Evolutionary conservation across 306 rosid genomes (phyloP).

Genomic region (Prunus mira): DNA sequence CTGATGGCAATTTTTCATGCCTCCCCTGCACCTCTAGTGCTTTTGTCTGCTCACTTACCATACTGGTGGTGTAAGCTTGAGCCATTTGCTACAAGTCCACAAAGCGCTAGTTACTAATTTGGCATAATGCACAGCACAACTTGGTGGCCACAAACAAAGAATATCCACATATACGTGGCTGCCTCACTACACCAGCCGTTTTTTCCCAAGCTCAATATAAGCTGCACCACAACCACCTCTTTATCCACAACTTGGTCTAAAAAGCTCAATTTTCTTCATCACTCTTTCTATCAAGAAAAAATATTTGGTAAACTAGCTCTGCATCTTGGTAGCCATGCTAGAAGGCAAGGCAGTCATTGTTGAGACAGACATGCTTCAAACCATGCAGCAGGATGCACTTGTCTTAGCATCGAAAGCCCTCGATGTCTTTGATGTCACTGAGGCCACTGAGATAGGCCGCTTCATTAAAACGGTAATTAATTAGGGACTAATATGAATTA

Average conservation of each 20-base stretch:
- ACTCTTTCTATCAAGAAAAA: neutral
- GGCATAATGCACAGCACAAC: conserved; percentile 5
- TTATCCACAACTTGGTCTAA: conserved; percentile 2
- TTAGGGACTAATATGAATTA: no score
- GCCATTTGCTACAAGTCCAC: no score
- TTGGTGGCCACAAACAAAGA: conserved; percentile 24
- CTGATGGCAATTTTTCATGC: neutral
- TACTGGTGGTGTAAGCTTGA: no score
- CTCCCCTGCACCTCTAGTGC: neutral
- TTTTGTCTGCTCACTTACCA: neutral
- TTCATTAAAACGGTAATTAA: conserved; percentile 64
- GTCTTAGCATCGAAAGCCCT: conserved; percentile 80
- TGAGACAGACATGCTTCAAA: conserved; percentile 81
- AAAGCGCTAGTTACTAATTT: neutral
- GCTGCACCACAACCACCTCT: neutral
- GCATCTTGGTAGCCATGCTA: conserved; percentile 41
- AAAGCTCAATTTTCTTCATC: neutral
- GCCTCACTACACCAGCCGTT: neutral
- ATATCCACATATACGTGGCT: neutral
- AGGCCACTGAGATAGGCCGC: conserved; percentile 77
- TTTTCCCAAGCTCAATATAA: neutral
- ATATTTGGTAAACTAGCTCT: neutral
- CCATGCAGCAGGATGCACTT: conserved; percentile 76
- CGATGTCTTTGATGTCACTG: conserved; percentile 76
- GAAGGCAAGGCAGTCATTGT: conserved; percentile 84